Base-by-base conservation (phyloP, 306 rosid genomes). In the Quercus agrifolia region DNA sequence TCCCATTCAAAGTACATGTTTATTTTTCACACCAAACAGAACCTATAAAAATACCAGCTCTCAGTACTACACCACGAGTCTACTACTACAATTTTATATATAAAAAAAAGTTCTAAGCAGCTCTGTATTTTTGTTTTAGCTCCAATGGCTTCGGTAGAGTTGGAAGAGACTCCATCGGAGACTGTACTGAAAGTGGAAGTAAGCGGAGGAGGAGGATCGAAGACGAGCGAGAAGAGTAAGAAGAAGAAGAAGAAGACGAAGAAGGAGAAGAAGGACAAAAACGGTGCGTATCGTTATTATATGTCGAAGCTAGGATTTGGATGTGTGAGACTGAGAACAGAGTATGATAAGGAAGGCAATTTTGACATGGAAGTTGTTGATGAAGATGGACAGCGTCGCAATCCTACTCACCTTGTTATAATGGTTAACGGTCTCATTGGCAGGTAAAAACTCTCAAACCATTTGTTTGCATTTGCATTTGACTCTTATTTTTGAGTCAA, bases 401-500 rank as follows among this genome's bases (percentile, higher is more conserved):
- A 71, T 4, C 91, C 92, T 5, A 83, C 91, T 46, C 98, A 94
- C 73, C 82, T 92, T 70, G 77, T 94, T 82, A 76, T 94, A 44
- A 84, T 87, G 97, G 97, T 89, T 57, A 89, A 94, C 78, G 98
- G 98, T 64, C 91, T 94, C 19, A 66, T 89, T 13, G 98, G 98
- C 85, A 94, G 93, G 98, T 88, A 28, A 38, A 38, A 80, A 56
- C 56, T 23, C 20, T 51, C 56, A 46, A 4, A 4, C 46, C 23
- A 31, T 33, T 9, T 20, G 2, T 59, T 59, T 59, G 30, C 25
- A 59, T 23, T 59, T 59, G 30, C 15, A 4, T 59, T 46, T 46
- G 54, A 0, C 54, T 46, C 17, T 46, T 2, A 46, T 46, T 46
- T 46, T 46, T 46, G 14, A 46, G 54, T 11, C 15, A 11, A 46